Evolutionary conservation across 1,284 basidiomycete genomes (phyloP).

Genomic region (Malassezia dermatis): DNA sequence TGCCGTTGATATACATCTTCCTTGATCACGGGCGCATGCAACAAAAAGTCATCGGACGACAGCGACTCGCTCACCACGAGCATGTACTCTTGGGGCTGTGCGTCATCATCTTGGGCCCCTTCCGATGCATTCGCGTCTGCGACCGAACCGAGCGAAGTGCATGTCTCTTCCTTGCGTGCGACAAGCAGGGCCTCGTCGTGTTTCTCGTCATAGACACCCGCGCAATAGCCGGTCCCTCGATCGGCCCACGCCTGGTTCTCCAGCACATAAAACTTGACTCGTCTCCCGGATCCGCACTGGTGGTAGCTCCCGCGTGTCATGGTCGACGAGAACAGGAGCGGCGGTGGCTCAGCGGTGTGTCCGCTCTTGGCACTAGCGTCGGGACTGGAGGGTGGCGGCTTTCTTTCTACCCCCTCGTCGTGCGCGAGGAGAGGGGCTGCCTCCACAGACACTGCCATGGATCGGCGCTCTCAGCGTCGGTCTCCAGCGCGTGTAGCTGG

Average conservation of each 20-base stretch:
- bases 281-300: conserved; percentile 44
- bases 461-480: background rate
- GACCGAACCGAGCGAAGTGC: conserved; percentile 30
- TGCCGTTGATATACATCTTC: conserved; percentile 47
- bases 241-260: conserved; percentile 43
- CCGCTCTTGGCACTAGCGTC: background rate
- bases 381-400: background rate
- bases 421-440: background rate
- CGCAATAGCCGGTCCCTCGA: conserved; percentile 45
- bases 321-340: conserved; percentile 25
- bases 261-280: conserved; percentile 46
- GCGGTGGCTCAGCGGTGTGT: background rate
- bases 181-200: conserved; percentile 43
- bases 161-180: conserved; percentile 36
- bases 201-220: conserved; percentile 44
- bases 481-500: background rate
- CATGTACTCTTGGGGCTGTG: conserved; percentile 27
- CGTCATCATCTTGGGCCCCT: conserved; percentile 43
- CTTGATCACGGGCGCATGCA: conserved; percentile 37
- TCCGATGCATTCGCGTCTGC: conserved; percentile 35
- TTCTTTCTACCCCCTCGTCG: background rate
- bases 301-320: conserved; percentile 40
- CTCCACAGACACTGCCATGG: background rate
- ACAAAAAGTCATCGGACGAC: conserved; percentile 39
- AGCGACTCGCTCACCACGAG: conserved; percentile 40